Conservation (phyloP, 2,329 filamentous ascomycete genomes). For the Ilyonectria destructans region DNA sequence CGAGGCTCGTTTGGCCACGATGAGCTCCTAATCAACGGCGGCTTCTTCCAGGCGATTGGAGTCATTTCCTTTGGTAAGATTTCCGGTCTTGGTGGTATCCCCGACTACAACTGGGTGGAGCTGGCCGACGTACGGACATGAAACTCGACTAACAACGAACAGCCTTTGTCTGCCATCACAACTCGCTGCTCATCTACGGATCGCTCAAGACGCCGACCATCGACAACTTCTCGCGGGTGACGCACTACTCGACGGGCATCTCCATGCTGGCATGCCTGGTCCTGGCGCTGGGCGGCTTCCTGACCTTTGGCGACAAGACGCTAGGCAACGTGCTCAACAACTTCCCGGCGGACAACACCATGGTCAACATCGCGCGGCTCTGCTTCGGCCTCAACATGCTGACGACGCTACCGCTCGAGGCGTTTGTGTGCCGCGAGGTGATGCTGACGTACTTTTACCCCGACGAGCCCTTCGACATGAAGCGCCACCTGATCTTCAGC, state of each 20-base stretch:
- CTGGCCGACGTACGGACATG: not conserved
- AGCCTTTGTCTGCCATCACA: conserved; percentile 87
- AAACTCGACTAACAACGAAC: conserved; percentile 18
- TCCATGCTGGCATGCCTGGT: conserved; percentile 93
- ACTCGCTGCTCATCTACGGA: conserved; percentile 97
- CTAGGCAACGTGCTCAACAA: conserved; percentile 98
- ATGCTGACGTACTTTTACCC: conserved; percentile 89
- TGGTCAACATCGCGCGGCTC: conserved; percentile 95
- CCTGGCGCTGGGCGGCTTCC: conserved; percentile 91
- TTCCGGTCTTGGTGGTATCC: not conserved
- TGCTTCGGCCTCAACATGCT: conserved; percentile 99
- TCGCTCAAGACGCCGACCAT: conserved; percentile 95
- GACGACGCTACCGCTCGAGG: conserved; percentile 94
- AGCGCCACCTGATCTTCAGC: conserved; percentile 89
- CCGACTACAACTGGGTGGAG: not conserved
- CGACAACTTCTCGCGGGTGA: conserved; percentile 93
- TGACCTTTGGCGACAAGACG: conserved; percentile 93
- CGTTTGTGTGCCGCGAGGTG: conserved; percentile 97
- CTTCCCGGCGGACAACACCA: conserved; percentile 89
- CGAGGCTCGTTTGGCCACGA: conserved; percentile 81
- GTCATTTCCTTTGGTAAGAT: conserved; percentile 94
- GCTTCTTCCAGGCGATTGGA: conserved; percentile 95
- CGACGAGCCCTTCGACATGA: conserved; percentile 83
- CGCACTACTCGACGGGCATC: conserved; percentile 91
- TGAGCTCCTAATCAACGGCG: conserved; percentile 84